A percentile compares a stretch with the other conserved stretches of the same genome.
phyloP scores from a whole-genome alignment of 2,329 filamentous ascomycete genomes.

The Pseudogymnoascus sp. region DNA sequence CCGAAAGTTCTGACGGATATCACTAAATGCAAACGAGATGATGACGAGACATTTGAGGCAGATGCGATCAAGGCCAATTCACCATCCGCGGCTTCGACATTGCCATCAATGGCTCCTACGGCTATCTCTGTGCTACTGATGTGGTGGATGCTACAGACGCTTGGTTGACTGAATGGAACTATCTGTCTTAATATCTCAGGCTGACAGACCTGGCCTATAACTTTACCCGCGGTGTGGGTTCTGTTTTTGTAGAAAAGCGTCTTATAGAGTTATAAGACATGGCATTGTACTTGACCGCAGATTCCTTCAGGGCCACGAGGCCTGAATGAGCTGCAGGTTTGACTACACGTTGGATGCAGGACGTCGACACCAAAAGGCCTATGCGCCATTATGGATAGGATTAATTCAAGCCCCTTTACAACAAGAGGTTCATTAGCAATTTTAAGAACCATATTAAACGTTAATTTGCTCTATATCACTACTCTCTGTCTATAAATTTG shows the following conservation, averaged over 20 bases:
- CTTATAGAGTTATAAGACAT: neutral
- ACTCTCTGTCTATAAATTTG: neutral
- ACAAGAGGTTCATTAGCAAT: neutral
- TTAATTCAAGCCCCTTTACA: neutral
- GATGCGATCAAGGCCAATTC: neutral
- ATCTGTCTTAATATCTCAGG: conserved; percentile 7
- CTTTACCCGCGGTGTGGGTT: neutral
- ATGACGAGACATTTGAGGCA: conserved; percentile 12
- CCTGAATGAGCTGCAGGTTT: neutral
- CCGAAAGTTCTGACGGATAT: neutral
- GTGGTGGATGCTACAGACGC: neutral
- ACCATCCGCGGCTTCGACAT: neutral
- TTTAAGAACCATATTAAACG: neutral
- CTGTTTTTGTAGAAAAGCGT: neutral
- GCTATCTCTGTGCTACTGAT: neutral
- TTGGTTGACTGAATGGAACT: neutral
- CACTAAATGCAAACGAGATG: neutral
- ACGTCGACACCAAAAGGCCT: conserved; percentile 7
- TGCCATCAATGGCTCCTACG: neutral
- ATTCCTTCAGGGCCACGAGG: neutral
- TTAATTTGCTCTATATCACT: neutral
- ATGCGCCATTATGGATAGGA: conserved; percentile 6
- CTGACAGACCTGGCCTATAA: neutral
- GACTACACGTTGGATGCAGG: conserved; percentile 3
- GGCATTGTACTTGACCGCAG: neutral